phyloP scores from a whole-genome alignment of 176 grass and related monocot species.

The Oryza brachyantha region DNA sequence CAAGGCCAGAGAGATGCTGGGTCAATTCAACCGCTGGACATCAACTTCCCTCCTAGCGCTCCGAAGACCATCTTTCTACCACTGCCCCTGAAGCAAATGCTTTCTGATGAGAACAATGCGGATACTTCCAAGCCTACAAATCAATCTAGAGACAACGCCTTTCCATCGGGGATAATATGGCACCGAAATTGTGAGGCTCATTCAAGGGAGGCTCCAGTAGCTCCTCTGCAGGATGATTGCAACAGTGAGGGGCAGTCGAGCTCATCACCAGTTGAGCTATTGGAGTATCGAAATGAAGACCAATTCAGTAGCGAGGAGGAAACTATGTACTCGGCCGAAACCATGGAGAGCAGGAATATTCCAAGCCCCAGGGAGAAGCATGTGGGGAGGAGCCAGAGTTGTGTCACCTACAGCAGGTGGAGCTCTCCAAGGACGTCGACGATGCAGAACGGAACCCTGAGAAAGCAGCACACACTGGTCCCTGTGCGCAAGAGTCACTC shows the following conservation, averaged over 20 bases:
- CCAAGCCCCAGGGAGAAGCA: slow-evolving; percentile 67
- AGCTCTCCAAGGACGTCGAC: slow-evolving; percentile 54
- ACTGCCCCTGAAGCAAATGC: slow-evolving; percentile 81
- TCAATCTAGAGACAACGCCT: slow-evolving; percentile 40
- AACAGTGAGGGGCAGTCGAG: slow-evolving; percentile 68
- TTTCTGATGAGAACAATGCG: slow-evolving; percentile 69
- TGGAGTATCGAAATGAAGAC: slow-evolving; percentile 42
- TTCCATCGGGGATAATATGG: slow-evolving; percentile 42
- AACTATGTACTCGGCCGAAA: slow-evolving; percentile 98
- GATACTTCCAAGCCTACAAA: slow-evolving; percentile 41
- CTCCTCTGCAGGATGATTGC: slow-evolving; percentile 29
- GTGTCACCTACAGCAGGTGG: slow-evolving; percentile 73
- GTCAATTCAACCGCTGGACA: slow-evolving; percentile 49
- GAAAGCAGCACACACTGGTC: slow-evolving; percentile 59
- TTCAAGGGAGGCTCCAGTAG: slow-evolving; percentile 37
- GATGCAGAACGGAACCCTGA: slow-evolving; percentile 34
- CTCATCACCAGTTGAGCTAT: slow-evolving; percentile 50
- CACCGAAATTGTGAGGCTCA: slow-evolving; percentile 46
- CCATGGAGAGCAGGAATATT: slow-evolving; percentile 94
- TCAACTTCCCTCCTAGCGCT: slow-evolving; percentile 58
- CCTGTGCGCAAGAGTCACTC: slow-evolving; percentile 66
- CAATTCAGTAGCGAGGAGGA: slow-evolving; percentile 72
- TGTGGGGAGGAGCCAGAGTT: slow-evolving; percentile 83
- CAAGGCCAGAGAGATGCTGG: slow-evolving; percentile 39
- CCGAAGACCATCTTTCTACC: slow-evolving; percentile 86